Conservation (phyloP, 805 yeast species). For the Candida coquimbonensis region DNA sequence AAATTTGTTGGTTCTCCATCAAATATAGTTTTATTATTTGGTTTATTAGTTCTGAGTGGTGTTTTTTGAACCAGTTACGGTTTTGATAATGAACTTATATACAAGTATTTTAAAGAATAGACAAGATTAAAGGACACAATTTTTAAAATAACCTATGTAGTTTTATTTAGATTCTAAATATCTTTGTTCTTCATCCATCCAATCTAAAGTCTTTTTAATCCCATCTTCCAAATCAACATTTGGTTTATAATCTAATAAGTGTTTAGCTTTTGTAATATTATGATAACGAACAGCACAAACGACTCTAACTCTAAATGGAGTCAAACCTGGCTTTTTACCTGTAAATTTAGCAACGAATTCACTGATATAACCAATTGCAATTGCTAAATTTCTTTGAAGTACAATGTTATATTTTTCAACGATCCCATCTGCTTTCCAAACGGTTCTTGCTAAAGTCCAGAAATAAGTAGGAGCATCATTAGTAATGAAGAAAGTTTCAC, state of each 20-base stretch:
- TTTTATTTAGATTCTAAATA: slow-evolving; percentile 1
- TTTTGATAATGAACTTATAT: not conserved
- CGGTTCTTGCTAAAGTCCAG: slow-evolving; percentile 94
- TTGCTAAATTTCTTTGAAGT: slow-evolving; percentile 67
- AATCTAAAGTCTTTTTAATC: slow-evolving; percentile 67
- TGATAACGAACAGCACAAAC: slow-evolving; percentile 94
- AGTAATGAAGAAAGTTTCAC: slow-evolving; percentile 85
- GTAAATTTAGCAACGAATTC: slow-evolving; percentile 60
- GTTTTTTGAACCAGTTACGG: not conserved
- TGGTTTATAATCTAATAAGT: slow-evolving; percentile 72
- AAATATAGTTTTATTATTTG: not conserved
- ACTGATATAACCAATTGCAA: slow-evolving; percentile 75
- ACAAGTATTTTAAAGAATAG: not conserved
- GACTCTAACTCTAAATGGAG: slow-evolving; percentile 89
- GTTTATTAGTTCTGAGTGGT: not conserved
- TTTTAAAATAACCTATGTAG: no score
- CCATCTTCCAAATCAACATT: slow-evolving; percentile 74
- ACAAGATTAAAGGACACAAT: not conserved
- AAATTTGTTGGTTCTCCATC: not conserved
- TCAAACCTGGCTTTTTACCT: slow-evolving; percentile 87
- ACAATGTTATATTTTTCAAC: slow-evolving; percentile 64
- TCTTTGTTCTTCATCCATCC: slow-evolving; percentile 69
- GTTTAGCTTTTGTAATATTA: slow-evolving; percentile 82
- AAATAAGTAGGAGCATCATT: slow-evolving; percentile 93
- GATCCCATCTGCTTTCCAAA: slow-evolving; percentile 95